phyloP scores from a whole-genome alignment of 2,329 filamentous ascomycete species.

The Fusarium buharicum region DNA sequence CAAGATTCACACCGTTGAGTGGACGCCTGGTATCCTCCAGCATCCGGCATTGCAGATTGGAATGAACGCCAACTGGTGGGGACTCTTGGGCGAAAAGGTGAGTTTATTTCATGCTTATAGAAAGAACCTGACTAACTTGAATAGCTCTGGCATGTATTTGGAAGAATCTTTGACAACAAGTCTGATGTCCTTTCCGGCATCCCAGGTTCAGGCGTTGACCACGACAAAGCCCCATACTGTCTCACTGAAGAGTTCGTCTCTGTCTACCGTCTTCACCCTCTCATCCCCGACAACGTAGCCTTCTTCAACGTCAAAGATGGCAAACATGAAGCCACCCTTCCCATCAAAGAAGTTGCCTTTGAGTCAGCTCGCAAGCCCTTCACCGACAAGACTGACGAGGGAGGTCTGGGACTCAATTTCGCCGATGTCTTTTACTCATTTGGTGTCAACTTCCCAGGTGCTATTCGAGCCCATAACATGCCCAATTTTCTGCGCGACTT shows the following conservation, averaged over 20 bases:
- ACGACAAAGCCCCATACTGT: conserved; percentile 12
- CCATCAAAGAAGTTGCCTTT: conserved; percentile 18
- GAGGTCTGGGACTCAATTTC: not conserved
- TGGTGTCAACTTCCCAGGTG: conserved; percentile 17
- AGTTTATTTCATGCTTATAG: accelerated
- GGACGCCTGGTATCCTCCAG: conserved; percentile 27
- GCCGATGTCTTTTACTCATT: conserved; percentile 29
- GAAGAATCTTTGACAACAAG: conserved; percentile 20
- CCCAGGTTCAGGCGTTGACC: conserved; percentile 20
- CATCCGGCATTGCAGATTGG: conserved; percentile 23
- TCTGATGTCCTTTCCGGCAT: conserved; percentile 28
- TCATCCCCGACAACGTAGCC: conserved; percentile 19
- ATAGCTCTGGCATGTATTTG: conserved; percentile 21
- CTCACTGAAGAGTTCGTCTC: conserved; percentile 30
- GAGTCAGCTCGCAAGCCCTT: conserved; percentile 21
- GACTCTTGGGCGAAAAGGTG: conserved; percentile 22
- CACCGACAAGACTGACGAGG: not conserved
- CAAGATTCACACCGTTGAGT: conserved; percentile 30
- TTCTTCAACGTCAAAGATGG: conserved; percentile 24
- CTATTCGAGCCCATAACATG: conserved; percentile 28
- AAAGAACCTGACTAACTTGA: not conserved
- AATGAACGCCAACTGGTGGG: conserved; percentile 32
- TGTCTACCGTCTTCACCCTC: conserved; percentile 22
- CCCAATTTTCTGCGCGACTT: conserved; percentile 22
- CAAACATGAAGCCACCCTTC: conserved; percentile 4